These are phyloP conservation scores for Haematococcus sp. DNA, from an alignment of 139 green algal species.

Conservation along the genomic window DNA sequence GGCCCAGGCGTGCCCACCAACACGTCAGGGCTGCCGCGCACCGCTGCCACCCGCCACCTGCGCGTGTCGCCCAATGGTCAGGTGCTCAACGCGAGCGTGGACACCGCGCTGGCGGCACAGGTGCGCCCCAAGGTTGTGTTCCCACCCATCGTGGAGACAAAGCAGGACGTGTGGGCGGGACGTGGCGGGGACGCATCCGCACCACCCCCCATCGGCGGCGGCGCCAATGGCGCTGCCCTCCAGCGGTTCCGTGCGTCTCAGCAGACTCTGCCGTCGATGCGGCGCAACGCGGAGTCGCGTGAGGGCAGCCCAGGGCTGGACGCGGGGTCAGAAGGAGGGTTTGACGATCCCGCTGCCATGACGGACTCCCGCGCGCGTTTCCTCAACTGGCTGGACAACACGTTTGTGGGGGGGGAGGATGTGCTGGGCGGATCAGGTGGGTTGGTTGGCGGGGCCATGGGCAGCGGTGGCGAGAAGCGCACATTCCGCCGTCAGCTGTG, in stretches of 20 bases:
- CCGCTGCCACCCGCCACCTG: background rate
- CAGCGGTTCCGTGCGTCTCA: too few relatives aligned
- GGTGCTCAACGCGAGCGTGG: constrained; percentile 26
- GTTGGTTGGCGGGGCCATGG: background rate
- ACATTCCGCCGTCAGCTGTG: constrained; percentile 23
- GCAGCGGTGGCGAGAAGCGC: background rate
- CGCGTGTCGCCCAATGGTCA: background rate
- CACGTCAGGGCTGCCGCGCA: background rate
- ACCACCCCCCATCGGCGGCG: background rate
- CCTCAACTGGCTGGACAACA: constrained; percentile 57
- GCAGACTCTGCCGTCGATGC: too few relatives aligned
- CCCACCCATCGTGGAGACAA: constrained; percentile 46
- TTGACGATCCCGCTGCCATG: background rate
- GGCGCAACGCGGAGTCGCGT: too few relatives aligned
- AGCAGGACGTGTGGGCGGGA: constrained; percentile 4
- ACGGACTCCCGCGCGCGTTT: constrained; percentile 34
- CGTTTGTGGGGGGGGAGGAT: constrained; percentile 35
- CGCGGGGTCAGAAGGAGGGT: too few relatives aligned
- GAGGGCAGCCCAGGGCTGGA: too few relatives aligned
- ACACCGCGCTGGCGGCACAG: constrained; percentile 25
- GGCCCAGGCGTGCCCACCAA: background rate
- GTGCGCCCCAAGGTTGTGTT: constrained; percentile 46
- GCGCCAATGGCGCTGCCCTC: constrained; percentile 1
- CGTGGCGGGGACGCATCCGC: background rate
- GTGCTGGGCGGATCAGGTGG: background rate